Base-by-base conservation (phyloP, 2,329 filamentous ascomycete species). In the Ploettnerulaceae sp. region DNA sequence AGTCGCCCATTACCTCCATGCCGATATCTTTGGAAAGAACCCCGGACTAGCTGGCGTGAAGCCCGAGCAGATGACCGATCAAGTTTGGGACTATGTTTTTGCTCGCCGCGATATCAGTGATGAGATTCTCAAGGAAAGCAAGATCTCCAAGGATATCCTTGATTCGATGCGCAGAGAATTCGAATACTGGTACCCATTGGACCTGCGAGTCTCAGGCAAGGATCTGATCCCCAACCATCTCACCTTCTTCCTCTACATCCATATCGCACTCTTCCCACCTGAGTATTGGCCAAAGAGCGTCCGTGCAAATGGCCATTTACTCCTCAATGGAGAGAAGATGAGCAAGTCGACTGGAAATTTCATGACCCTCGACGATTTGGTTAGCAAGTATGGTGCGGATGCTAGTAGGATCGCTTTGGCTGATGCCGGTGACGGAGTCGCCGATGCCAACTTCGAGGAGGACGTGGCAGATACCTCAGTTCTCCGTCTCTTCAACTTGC, bases 251-350 rank as follows among this genome's bases (percentile, higher is more conserved):
- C 76, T 97, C 45, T 97, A 97, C 71, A 84, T 91, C 57, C 93
- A 97, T 67, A 68, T 93, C 55, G 93, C 93, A 8, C 76, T 98
- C 33, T 97, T 96, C 75, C 79, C 82, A 9, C 78, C 79, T 49
- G 80, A 91, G 66, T 94, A 89, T 73, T 96, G 91, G 89, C 93
- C 93, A 8, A 78, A 77, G 41, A 82, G 82, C 53, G 77, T 97
- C 56, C 85, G 93, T 55, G 83, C 86, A 53, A 98, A 98, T 64
- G 93, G 93, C 1, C 91, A 97, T 69, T 71, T 97, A 61, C 81
- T 95, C 67, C 75, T 98, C 55, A 98, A 98, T 66, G 91, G 91
- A 39, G 88, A 95, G 66, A 98, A 98, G 78, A 98, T 98, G 93
- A 86, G 82, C 66, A 98, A 98, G 74, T 91, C 85, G 44, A 96